These are phyloP conservation scores for Huiozyma naganishii DNA, from an alignment of 805 yeast genomes.

Conservation along the genomic window DNA sequence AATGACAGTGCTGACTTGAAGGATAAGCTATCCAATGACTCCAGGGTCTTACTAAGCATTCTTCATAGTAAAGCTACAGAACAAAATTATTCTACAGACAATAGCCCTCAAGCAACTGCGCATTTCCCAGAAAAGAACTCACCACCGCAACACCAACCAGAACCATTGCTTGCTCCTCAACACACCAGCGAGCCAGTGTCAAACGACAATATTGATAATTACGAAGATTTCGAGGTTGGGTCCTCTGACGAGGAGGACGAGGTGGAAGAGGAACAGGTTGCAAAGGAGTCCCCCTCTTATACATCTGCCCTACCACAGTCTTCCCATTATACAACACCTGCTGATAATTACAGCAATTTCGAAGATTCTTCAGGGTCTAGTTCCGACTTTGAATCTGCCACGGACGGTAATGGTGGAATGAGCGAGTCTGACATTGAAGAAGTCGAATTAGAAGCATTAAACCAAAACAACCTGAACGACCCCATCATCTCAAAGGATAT, in stretches of 20 bases:
- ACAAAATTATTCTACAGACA: neutral
- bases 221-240: constrained; percentile 1
- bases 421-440: constrained; percentile 4
- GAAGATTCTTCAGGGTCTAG: neutral
- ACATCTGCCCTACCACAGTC: neutral
- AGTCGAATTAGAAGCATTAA: constrained; percentile 7
- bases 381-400: neutral
- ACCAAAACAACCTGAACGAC: constrained; percentile 1
- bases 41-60: constrained; percentile 12
- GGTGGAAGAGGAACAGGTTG: neutral
- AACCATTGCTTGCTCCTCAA: neutral
- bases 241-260: constrained; percentile 1
- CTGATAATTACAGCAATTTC: constrained; percentile 1
- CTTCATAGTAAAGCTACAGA: constrained; percentile 11
- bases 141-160: neutral
- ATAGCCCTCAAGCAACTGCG: no score
- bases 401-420: neutral
- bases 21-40: neutral
- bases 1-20: neutral
- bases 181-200: neutral
- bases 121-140: no score
- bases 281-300: neutral
- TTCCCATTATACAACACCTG: neutral
- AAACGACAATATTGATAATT: neutral
- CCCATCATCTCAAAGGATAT: constrained; percentile 1